Base-by-base conservation (phyloP, 345 rosid genomes). In the Erucastrum elatum region DNA sequence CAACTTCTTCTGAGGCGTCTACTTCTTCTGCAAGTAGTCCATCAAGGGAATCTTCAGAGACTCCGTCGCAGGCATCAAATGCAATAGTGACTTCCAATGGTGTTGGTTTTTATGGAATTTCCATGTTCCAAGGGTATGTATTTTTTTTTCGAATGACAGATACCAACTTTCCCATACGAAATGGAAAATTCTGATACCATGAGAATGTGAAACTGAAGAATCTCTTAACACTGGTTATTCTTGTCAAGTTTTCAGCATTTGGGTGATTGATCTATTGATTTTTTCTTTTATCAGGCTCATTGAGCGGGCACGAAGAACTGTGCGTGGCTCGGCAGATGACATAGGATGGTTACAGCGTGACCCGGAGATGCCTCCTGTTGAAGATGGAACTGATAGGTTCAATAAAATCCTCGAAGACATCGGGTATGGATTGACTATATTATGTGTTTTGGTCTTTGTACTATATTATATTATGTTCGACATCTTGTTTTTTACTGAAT, bases 321-420 rank as follows among this genome's bases (percentile, higher is more conserved):
- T 95, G 71, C 94, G 90, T 49, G 99, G 99, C 55, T 93, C 99
- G 5, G 98, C 98, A 49, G 93, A 91, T 82, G 99, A 95, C 84
- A 87, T 95, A 78, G 98, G 99, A 72, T 95, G 98, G 99, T 84
- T 95, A 76, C 89, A 89, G 70, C 83, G 81, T 29, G 90, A 80
- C 80, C 85, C 88, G 6, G 85, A 80, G 76, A 88, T 93, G 91
- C 97, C 99, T 76, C 84, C 92, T 66, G 91, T 91, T 78, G 91
- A 91, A 87, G 97, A 95, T 84, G 96, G 97, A 78, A 91, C 99
- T 74, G 97, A 82, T 71, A 85, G 83, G 68, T 93, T 93, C 66
- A 84, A 75, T 51, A 87, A 80, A 77, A 90, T 95, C 84, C 89
- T 95, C 66, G 88, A 90, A 44, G 81, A 91, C 75, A 88, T 95